Conservation (phyloP, 345 rosid genomes). For the Aegle marmelos region DNA sequence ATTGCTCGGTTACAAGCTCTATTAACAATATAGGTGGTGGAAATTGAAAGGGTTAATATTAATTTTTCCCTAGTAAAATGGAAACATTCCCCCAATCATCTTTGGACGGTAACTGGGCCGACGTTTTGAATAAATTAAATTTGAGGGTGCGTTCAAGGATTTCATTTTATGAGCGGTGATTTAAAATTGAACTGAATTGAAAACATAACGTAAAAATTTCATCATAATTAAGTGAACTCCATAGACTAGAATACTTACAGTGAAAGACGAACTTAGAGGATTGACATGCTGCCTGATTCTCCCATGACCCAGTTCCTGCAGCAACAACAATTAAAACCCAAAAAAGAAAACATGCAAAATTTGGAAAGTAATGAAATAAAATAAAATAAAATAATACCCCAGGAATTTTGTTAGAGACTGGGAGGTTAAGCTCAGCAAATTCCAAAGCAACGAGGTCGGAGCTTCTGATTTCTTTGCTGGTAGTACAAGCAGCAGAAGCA, state of each 20-base stretch:
- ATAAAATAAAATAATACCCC: constrained; percentile 33
- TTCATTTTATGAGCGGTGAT: too few relatives aligned
- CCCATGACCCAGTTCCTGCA: constrained; percentile 72
- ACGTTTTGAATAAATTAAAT: too few relatives aligned
- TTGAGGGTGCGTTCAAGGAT: too few relatives aligned
- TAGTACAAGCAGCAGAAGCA: constrained; percentile 18
- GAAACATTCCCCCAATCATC: too few relatives aligned
- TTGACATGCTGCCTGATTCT: constrained; percentile 96
- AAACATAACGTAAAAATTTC: neutral
- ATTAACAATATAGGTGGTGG: neutral
- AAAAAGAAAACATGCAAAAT: neutral
- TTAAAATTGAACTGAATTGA: too few relatives aligned
- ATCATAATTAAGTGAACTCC: neutral
- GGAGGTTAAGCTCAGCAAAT: constrained; percentile 75
- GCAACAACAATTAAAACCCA: constrained; percentile 1
- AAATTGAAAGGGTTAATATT: neutral
- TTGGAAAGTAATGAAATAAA: neutral
- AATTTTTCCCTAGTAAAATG: too few relatives aligned
- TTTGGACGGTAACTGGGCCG: too few relatives aligned
- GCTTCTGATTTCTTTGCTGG: constrained; percentile 38
- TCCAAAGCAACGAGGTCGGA: constrained; percentile 67
- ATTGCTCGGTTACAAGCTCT: neutral
- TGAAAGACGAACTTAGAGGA: constrained; percentile 77
- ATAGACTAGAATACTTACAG: constrained; percentile 41
- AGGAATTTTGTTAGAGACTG: constrained; percentile 34